Conservation (phyloP, 129 eudicot genomes). For the sunflower (Helianthus annuus) region HanXRQr2.0-SUNRISE NC_035443.2:160322233-160322732, state of each 20-base stretch:
- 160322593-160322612: too few relatives aligned
- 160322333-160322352: conserved; percentile 21
- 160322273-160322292: neutral
- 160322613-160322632: too few relatives aligned
- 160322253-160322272: neutral
- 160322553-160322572: too few relatives aligned
- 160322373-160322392: conserved; percentile 21
- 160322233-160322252: neutral
- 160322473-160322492: conserved; percentile 27
- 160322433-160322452: conserved; percentile 36
- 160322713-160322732: conserved; percentile 9
- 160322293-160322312: too few relatives aligned
- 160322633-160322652: too few relatives aligned
- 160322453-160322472: conserved; percentile 14
- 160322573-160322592: too few relatives aligned
- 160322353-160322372: conserved; percentile 30
- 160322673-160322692: too few relatives aligned
- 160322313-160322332: conserved; percentile 4
- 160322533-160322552: conserved; percentile 35
- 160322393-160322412: conserved; percentile 55
- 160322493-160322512: conserved; percentile 20
- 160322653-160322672: too few relatives aligned
- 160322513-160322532: conserved; percentile 9
- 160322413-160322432: conserved; percentile 46
- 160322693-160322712: too few relatives aligned